Evolutionary conservation across 2,329 filamentous ascomycete species (phyloP), one percentile per base, ranked within the genome.

Genomic region (Beauveria brongniartii): DNA sequence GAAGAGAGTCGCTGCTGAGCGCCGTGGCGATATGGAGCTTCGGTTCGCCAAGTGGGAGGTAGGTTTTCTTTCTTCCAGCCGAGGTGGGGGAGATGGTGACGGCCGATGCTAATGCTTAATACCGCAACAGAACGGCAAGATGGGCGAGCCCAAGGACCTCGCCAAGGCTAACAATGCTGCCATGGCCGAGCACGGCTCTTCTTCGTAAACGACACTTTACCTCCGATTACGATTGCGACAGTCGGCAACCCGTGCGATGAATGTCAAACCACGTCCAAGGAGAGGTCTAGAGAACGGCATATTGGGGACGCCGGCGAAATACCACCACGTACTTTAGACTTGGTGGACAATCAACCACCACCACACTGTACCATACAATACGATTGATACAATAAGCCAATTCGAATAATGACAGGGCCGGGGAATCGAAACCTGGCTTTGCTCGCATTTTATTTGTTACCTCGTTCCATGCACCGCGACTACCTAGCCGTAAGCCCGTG

Each of bases 1-100:
- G 62, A 89, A 92, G 82, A 87, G 94, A 80, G 77, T 97, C 68
- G 76, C 76, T 68, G 92, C 92, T 67, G 94, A 97, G 85, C 88
- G 91, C 74, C 87, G 94, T 75, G 92, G 92, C 73, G 86, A 92
- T 78, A 88, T 88, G 79, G 93, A 97, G 61, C 79, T 99, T 70
- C 87, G 87, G 78, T 95, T 97, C 72, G 82, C 91, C 69, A 95
- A 93, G 84, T 99, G 94, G 94, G 82, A 91, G 86, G 94, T 99
- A 79, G 65, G 74, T 68, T 37, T 48, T 52, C n/a, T 37, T 55
- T 40, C 48, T 3, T 20, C n/a, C 7, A 37, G n/a, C 40, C 55
- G 30, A 54, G 47, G 55, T 58, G 51, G 28, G 47, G 34, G 41
- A 44, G 58, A 59, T 55, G 30, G 30, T 16, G 55, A 50, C 44